Base-by-base conservation (phyloP, 2,329 filamentous ascomycete species). In the Colletotrichum abscissum region DNA sequence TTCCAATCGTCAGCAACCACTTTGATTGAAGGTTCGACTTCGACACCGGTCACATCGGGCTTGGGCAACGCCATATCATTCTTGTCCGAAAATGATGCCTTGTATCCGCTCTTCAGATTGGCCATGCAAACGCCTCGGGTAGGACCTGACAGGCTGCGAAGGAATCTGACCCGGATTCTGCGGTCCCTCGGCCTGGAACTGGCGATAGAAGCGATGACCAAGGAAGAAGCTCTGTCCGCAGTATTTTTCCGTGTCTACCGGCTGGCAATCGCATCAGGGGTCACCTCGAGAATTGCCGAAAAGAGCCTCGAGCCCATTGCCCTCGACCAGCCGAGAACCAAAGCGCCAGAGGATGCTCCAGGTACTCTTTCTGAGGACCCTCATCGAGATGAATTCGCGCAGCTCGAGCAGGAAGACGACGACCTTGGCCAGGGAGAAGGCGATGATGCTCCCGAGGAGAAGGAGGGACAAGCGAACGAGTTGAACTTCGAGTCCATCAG, bases 101-200 rank as follows among this genome's bases (percentile, higher is more conserved):
- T 55, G 7, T 55, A 12, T 26, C 52, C 52, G 22, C 52, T 26
- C n/a, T 16, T 16, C 24, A 22, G 7, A 22, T 26, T 12, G 52
- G 52, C 52, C 11, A 6, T 55, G 6, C 52, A 22, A 3, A 55
- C 24, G 11, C 52, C 52, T 12, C 3, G 22, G 4, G 12, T 26
- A 6, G 52, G 52, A 16, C 14, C 52, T 12, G 52, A 55, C 11
- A 55, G 52, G 9, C 52, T 55, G 2, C 52, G 52, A 0, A 55
- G 52, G 4, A 55, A 55, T 4, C 3, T 55, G 4, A 26, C 52
- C 52, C 22, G 52, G 2, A 16, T 55, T 3, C 6, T 55, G 3
- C 52, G 52, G 0, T 55, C 24, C 0, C 0, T 26, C 0, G 52
- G 52, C 0, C 11, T 55, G 2, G 52, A 55, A 5, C 0, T 55